Evolutionary conservation across 768 basidiomycete species (phyloP), one percentile per base, ranked within the genome.

Genomic region (Lentinula aciculospora): DNA sequence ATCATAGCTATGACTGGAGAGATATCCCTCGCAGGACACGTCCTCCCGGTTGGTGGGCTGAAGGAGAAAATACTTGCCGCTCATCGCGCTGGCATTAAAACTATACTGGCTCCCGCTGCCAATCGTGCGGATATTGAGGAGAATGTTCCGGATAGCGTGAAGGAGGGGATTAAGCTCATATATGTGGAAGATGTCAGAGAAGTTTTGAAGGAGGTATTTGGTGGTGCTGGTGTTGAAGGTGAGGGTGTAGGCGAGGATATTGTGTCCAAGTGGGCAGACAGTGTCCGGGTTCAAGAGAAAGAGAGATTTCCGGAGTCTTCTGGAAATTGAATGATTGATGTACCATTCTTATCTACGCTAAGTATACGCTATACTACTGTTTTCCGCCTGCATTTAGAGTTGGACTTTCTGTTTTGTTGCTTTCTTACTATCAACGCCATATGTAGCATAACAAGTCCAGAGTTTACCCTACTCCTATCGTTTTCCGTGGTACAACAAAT

Each of bases 21-120:
- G 71, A 94, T 99, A 57, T 94, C 95, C 1, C 84, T 99, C 15
- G 88, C 94, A 0, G 97, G 97, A 0, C 94, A 97, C 71, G 96
- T 99, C 8, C 80, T 97, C 1, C 93, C 96, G 2, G 96, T 99
- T 9, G 96, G 96, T 7, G 96, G 96, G 0, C 73, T 98, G 61
- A 98, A 97, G 75, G 92, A 93, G 75, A 95, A 97, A 78, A 94
- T 96, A 61, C 81, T 98, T 1, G 96, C 96, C 1, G 96, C 97
- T 0, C 97, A 99, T 68, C 86, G 97, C 17, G 94, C 97, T 1
- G 94, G 94, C 3, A 97, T 98, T 77, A 94, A 89, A 74, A 95
- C 88, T 0, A 89, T 94, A 64, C 70, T 95, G 6, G 89, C 89
- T 0, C 93, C 94, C 0, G 86, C 81, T 27, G 95, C 90, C 2